These are phyloP conservation scores for Fusarium tanahbumbuense DNA, from an alignment of 2,329 filamentous ascomycete species.

Conservation along the genomic window DNA sequence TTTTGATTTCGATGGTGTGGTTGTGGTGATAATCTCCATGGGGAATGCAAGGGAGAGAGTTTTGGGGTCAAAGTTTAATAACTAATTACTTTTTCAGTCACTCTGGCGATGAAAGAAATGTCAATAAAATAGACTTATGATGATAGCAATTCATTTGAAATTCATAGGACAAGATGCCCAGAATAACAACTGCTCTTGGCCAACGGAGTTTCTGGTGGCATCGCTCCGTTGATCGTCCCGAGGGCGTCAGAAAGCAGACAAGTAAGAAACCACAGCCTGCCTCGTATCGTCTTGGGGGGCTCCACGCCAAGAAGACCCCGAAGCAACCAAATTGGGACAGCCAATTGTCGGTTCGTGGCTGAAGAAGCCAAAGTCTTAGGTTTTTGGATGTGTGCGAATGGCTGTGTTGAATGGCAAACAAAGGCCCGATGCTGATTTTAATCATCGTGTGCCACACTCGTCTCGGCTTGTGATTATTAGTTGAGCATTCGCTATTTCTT, in stretches of 20 bases:
- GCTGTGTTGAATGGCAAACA: slow-evolving; percentile 1
- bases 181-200: not conserved
- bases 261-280: slow-evolving; percentile 25
- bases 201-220: not conserved
- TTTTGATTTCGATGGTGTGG: not conserved
- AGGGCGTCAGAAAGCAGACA: slow-evolving; percentile 15
- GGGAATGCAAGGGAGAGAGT: slow-evolving; percentile 29
- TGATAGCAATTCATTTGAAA: not conserved
- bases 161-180: not conserved
- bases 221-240: slow-evolving; percentile 29
- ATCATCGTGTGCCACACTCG: slow-evolving; percentile 17
- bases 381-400: slow-evolving; percentile 17
- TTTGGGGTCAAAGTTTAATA: slow-evolving; percentile 11
- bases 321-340: slow-evolving; percentile 16
- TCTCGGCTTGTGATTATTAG: not conserved
- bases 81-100: not conserved
- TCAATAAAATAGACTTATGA: slow-evolving; percentile 3
- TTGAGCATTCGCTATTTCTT: not conserved
- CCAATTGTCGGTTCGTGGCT: slow-evolving; percentile 21
- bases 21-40: slow-evolving; percentile 12
- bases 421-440: slow-evolving; percentile 23
- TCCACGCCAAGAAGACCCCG: slow-evolving; percentile 22
- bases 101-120: not conserved
- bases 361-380: slow-evolving; percentile 1
- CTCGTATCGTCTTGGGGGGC: slow-evolving; percentile 32